phyloP scores from a whole-genome alignment of 2,329 filamentous ascomycete species.

The Fusarium siculi region DNA sequence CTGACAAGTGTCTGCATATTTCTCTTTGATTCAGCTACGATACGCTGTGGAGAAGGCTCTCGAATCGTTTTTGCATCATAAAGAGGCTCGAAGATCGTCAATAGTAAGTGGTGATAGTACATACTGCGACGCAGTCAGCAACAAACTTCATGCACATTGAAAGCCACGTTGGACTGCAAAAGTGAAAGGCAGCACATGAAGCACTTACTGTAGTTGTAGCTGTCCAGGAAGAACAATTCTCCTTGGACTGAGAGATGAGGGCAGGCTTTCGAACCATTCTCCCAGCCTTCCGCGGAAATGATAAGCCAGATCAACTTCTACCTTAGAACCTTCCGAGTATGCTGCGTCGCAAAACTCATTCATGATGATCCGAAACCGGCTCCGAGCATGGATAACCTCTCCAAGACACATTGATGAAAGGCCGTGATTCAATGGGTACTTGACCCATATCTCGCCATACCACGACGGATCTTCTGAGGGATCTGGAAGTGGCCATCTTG shows the following conservation, averaged over 20 bases:
- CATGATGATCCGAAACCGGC: conserved; percentile 48
- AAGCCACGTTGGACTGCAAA: background rate
- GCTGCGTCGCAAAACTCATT: conserved; percentile 44
- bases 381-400: conserved; percentile 44
- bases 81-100: conserved; percentile 45
- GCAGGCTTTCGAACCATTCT: conserved; percentile 45
- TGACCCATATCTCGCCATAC: conserved; percentile 52
- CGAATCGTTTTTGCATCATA: background rate
- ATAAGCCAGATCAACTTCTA: conserved; percentile 36
- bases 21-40: conserved; percentile 37
- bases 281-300: conserved; percentile 32
- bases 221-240: conserved; percentile 49
- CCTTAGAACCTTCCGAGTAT: conserved; percentile 19
- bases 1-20: conserved; percentile 42
- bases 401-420: conserved; percentile 42
- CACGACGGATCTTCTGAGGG: conserved; percentile 34
- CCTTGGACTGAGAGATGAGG: conserved; percentile 41
- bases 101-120: conserved; percentile 41
- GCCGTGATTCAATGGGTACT: conserved; percentile 45
- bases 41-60: conserved; percentile 6
- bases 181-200: background rate
- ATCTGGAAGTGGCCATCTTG: conserved; percentile 47
- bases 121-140: conserved; percentile 9
- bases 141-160: no score
- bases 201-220: conserved; percentile 51